Evolutionary conservation across 78 protist genomes (phyloP).

Genomic region (Reticulomyxa filosa): DNA sequence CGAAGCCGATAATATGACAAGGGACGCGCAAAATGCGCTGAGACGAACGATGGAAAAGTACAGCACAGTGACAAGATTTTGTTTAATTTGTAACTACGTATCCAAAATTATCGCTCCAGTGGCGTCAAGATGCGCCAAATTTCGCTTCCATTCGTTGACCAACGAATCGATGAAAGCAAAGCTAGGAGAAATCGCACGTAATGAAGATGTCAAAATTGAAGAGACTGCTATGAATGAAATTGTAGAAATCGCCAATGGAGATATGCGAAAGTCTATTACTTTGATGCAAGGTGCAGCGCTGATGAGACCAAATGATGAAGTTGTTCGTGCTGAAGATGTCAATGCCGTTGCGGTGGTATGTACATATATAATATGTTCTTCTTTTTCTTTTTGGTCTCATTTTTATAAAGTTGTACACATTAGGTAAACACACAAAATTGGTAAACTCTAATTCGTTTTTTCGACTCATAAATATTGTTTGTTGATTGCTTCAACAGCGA

Average conservation of each 20-base stretch:
- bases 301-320: background rate
- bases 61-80: constrained; percentile 11
- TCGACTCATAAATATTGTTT: no score
- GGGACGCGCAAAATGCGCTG: constrained; percentile 70
- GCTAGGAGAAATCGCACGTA: background rate
- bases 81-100: constrained; percentile 33
- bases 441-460: no score
- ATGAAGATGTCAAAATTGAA: background rate
- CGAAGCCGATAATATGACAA: constrained; percentile 83
- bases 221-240: background rate
- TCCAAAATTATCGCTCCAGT: constrained; percentile 26
- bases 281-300: background rate
- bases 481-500: no score
- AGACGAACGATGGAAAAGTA: constrained; percentile 33
- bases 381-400: no score
- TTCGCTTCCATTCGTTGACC: constrained; percentile 2
- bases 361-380: no score
- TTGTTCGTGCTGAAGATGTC: background rate
- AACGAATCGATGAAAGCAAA: background rate
- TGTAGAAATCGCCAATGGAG: constrained; percentile 1
- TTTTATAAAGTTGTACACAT: no score
- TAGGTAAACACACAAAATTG: no score
- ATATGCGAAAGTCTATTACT: constrained; percentile 3
- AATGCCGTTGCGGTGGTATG: background rate
- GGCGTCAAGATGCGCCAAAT: constrained; percentile 29